phyloP scores from a whole-genome alignment of 1,284 basidiomycete species.

The Trametes sp. region DNA sequence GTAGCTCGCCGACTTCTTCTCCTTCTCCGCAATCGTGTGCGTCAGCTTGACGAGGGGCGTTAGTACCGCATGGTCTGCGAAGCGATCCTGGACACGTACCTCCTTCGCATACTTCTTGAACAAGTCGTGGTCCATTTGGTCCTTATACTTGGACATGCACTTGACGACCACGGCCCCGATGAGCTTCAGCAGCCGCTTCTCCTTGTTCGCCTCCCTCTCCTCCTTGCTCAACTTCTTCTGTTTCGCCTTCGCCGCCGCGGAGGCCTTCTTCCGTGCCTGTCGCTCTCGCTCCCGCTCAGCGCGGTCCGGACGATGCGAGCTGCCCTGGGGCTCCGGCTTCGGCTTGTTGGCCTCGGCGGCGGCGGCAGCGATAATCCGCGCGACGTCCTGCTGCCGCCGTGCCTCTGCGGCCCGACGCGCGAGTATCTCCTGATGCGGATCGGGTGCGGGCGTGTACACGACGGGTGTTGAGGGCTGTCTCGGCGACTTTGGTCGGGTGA shows the following conservation, averaged over 20 bases:
- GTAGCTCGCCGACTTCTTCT: slow-evolving; percentile 89
- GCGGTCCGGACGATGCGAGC: slow-evolving; percentile 25
- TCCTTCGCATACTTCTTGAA: slow-evolving; percentile 98
- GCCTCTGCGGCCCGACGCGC: slow-evolving; percentile 23
- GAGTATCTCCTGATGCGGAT: background rate
- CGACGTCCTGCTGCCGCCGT: slow-evolving; percentile 41
- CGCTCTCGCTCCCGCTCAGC: background rate
- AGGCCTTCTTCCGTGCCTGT: slow-evolving; percentile 39
- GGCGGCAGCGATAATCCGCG: slow-evolving; percentile 58
- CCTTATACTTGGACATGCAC: slow-evolving; percentile 89
- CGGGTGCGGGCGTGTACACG: background rate
- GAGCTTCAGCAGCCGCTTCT: slow-evolving; percentile 85
- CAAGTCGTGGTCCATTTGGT: slow-evolving; percentile 80
- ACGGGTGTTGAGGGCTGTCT: background rate
- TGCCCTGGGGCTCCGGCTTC: slow-evolving; percentile 22
- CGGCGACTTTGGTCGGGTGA: slow-evolving; percentile 18
- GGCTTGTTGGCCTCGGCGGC: slow-evolving; percentile 40
- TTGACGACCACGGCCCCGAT: slow-evolving; percentile 92
- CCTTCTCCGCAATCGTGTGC: slow-evolving; percentile 86
- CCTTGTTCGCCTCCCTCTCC: slow-evolving; percentile 75
- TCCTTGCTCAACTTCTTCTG: slow-evolving; percentile 57
- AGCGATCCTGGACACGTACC: slow-evolving; percentile 51
- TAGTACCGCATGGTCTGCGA: background rate
- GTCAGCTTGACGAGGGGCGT: slow-evolving; percentile 63
- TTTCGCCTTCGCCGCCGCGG: slow-evolving; percentile 43